phyloP scores from a whole-genome alignment of 2,329 filamentous ascomycete species.

The Ciborinia camelliae region DNA sequence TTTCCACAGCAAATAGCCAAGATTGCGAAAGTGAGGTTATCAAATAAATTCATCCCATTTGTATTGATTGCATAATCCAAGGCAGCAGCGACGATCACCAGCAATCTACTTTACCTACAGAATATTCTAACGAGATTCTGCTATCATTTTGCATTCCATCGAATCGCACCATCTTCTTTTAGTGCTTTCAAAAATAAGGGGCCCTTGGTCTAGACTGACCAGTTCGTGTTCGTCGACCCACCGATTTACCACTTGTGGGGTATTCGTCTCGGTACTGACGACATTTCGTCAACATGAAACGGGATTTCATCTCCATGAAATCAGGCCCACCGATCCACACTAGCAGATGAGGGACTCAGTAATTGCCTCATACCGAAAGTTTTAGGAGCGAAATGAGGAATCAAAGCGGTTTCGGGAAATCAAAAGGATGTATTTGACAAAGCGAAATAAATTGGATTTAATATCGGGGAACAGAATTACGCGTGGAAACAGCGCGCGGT shows the following conservation, averaged over 20 bases:
- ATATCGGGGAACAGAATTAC: no score
- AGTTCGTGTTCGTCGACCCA: not conserved
- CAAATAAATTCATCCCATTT: not conserved
- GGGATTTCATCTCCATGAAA: not conserved
- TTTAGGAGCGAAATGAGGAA: no score
- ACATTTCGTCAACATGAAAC: not conserved
- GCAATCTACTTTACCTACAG: not conserved
- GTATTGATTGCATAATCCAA: not conserved
- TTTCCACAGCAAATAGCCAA: not conserved
- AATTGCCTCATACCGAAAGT: no score
- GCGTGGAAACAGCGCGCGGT: no score
- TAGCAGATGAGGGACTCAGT: no score
- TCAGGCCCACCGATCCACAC: conserved; percentile 1
- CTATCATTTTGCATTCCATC: not conserved
- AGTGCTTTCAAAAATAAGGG: not conserved
- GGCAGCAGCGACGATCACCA: not conserved
- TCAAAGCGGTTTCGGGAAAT: no score
- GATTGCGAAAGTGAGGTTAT: not conserved
- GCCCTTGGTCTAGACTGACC: not conserved
- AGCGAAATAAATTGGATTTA: no score
- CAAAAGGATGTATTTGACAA: no score
- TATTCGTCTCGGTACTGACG: not conserved
- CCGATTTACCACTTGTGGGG: conserved; percentile 1
- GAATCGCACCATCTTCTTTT: not conserved
- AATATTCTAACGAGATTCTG: not conserved